Base-by-base conservation (phyloP, 1,139 yeast species). In the Pichia inconspicua region DNA sequence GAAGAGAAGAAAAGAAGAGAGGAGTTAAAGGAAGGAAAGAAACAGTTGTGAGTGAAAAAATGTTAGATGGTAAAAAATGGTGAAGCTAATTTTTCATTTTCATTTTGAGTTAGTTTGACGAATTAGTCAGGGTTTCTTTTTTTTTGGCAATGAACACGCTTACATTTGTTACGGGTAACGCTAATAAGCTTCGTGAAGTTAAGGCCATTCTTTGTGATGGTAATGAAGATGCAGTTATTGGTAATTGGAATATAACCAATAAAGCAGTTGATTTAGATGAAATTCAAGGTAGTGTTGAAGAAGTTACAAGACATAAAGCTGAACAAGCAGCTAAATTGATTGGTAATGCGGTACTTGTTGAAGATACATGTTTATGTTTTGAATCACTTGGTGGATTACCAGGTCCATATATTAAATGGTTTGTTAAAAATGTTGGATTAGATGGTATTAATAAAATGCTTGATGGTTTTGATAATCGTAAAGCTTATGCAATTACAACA, bases 371-470 rank as follows among this genome's bases (percentile, higher is more conserved):
- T 47, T 75, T 94, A 44, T 88, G 84, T 10, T 94, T 85, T 65
- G 75, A 74, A 49, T 96, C 95, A 2, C 74, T 84, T 63, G 81
- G 85, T 17, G 72, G 75, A 53, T 75, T 94, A 48, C 99, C 99
- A 1, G 99, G 99, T 9, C 97, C 98, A 1, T 64, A 77, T 58
- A 77, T 80, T 65, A 90, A 90, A 66, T 90, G 97, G 97, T 90
- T 90, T 67, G 76, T 86, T 44, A 69, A 80, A 52, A 68, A 78
- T 15, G 65, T 89, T 54, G 96, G 96, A 0, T 73, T 84, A 46
- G 76, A 74, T 22, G 92, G 90, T 4, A 69, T 89, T 51, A 86
- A 82, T 48, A 80, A 84, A 58, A 75, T 92, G 83, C 72, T 94
- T 42, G 77, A 69, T 54, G 86, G 85, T 45, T 92, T 85, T 62